phyloP scores from a whole-genome alignment of 306 rosid genomes.

The Biancaea sappan region DNA sequence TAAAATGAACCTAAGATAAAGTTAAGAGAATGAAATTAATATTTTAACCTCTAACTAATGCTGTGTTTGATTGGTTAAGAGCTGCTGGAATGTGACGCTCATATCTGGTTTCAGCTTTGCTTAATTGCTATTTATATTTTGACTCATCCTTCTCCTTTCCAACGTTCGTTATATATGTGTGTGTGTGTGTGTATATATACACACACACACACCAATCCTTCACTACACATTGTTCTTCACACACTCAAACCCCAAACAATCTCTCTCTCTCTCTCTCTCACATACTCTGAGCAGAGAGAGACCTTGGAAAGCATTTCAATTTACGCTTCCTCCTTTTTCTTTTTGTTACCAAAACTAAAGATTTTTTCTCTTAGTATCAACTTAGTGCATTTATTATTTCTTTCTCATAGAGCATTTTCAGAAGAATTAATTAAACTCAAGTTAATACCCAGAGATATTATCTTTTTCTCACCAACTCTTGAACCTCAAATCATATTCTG shows the following conservation, averaged over 20 bases:
- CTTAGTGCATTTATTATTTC: too few species aligned
- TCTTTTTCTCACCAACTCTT: too few species aligned
- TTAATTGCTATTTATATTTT: constrained; percentile 30
- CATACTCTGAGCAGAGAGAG: not conserved
- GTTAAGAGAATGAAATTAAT: too few species aligned
- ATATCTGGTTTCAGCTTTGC: constrained; percentile 29
- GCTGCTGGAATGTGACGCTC: constrained; percentile 35
- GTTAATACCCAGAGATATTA: too few species aligned
- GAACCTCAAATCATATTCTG: too few species aligned
- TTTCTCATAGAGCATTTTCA: too few species aligned
- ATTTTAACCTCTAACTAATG: too few species aligned
- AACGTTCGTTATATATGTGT: not conserved
- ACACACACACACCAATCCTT: not conserved
- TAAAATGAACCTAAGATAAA: too few species aligned
- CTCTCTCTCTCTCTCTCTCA: constrained; percentile 4
- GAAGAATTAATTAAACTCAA: too few species aligned
- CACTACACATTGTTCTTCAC: constrained; percentile 2
- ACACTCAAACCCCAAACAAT: not conserved
- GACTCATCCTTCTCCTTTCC: constrained; percentile 21
- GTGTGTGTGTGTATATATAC: not conserved
- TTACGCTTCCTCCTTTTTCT: constrained; percentile 27
- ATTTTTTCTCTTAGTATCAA: too few species aligned
- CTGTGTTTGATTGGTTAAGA: not conserved
- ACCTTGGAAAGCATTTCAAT: constrained; percentile 35
- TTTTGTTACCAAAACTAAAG: not conserved